Evolutionary conservation across 1,139 yeast genomes (phyloP), one percentile per base, ranked within the genome.

Genomic region (Kluyveromyces sp.): DNA sequence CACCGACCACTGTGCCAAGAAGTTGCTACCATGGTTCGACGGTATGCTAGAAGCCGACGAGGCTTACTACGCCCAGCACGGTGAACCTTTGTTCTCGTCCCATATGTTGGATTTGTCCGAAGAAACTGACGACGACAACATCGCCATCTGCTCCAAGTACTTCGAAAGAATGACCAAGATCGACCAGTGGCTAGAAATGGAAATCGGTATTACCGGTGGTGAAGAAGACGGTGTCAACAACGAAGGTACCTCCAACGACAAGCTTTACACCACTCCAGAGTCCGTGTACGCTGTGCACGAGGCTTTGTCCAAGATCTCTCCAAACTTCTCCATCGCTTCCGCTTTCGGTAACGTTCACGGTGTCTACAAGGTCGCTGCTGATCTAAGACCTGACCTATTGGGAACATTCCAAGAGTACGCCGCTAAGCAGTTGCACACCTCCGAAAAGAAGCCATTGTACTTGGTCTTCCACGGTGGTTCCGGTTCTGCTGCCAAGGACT

Each of bases 381-480:
- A 78, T 66, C 80, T 92, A 73, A 81, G 75, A 68, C 98, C 98
- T 67, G 84, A 80, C 62, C 82, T 92, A 67, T 82, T 92, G 70
- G 96, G 94, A 66, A 94, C 87, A 63, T 97, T 92, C 78, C 98
- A 94, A 77, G 74, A 71, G 53, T 88, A 81, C 73, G 88, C 85
- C 54, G 72, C 80, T 54, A 73, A 78, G 71, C 36, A 33, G 19
- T 33, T 33, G 26, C 4, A 18, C 13, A n/a, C 80, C 64, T 64
- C 75, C 56, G 64, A 68, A 46, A 75, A 78, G 71, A 75, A 78
- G 71, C 98, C 98, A 69, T 76, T 92, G 66, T 94, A 81, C 84
- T 80, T 92, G 64, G 99, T 92, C 57, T 92, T 92, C 96, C 99
- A 92, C 79, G 99, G 99, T 75, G 99, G 99, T 71, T 92, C 98